These are phyloP conservation scores for Rhodotorula babjevae DNA, from an alignment of 768 basidiomycete species.

Conservation along the genomic window DNA sequence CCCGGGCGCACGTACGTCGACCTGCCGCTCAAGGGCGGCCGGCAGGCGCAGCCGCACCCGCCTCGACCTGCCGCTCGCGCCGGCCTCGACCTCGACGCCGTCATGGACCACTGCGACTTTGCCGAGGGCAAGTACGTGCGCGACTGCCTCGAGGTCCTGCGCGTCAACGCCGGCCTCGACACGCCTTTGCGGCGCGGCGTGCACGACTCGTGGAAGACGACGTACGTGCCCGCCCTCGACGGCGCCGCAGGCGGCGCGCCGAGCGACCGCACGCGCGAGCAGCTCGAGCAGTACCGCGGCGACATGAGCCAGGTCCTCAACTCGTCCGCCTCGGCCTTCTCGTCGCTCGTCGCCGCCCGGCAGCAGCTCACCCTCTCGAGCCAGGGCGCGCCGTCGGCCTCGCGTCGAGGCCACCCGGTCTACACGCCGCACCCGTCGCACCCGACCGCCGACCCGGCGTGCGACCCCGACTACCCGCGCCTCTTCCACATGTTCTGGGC, in stretches of 20 bases:
- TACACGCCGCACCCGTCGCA: not conserved
- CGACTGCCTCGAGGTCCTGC: constrained; percentile 89
- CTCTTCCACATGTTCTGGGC: constrained; percentile 99
- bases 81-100: constrained; percentile 78
- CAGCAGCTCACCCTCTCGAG: constrained; percentile 21
- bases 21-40: constrained; percentile 50
- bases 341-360: constrained; percentile 13
- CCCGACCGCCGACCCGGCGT: constrained; percentile 52
- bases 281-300: constrained; percentile 15
- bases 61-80: constrained; percentile 79
- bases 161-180: constrained; percentile 85
- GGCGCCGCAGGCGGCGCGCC: constrained; percentile 42
- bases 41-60: constrained; percentile 70
- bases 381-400: not conserved
- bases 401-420: constrained; percentile 50
- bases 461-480: constrained; percentile 77
- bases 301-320: constrained; percentile 24
- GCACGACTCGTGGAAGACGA: constrained; percentile 79
- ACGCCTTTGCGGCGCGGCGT: constrained; percentile 70
- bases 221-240: constrained; percentile 61
- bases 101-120: constrained; percentile 93
- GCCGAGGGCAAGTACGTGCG: constrained; percentile 83
- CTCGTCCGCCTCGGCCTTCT: constrained; percentile 11
- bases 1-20: constrained; percentile 73
- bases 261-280: constrained; percentile 2